Percentiles rank a stretch among this genome's conserved stretches.
phyloP scores from a whole-genome alignment of 768 basidiomycete species.

The Arthromyces matolae region DNA sequence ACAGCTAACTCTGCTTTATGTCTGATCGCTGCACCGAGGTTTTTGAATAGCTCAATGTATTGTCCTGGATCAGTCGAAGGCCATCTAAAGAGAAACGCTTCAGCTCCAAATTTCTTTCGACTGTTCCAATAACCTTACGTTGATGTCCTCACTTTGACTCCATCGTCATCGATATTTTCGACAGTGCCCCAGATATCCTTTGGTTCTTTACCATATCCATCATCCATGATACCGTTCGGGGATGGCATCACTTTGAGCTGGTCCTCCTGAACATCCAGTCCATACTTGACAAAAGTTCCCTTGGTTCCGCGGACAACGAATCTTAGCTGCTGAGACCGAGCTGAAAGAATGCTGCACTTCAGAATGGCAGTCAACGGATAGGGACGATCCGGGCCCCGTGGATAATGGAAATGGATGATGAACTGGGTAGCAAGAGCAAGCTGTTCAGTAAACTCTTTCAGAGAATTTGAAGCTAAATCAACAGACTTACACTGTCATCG shows the following conservation, averaged over 20 bases:
- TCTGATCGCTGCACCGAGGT: conserved; percentile 62
- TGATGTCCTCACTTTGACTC: conserved; percentile 34
- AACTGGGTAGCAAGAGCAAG: conserved; percentile 33
- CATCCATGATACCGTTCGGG: conserved; percentile 41
- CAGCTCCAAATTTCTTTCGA: not conserved
- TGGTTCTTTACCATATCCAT: conserved; percentile 58
- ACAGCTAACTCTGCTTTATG: conserved; percentile 51
- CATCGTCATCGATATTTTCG: conserved; percentile 51
- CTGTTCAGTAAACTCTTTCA: not conserved
- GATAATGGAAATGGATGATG: conserved; percentile 51
- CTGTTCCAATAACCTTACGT: conserved; percentile 25
- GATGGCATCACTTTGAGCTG: conserved; percentile 58
- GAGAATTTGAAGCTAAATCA: not conserved
- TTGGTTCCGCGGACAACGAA: conserved; percentile 69
- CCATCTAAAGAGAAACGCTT: conserved; percentile 60
- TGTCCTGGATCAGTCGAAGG: conserved; percentile 54
- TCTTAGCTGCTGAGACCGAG: conserved; percentile 60
- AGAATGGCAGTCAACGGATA: conserved; percentile 66
- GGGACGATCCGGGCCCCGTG: conserved; percentile 32
- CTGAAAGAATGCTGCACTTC: conserved; percentile 67
- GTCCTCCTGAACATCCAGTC: conserved; percentile 77
- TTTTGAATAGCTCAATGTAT: conserved; percentile 61
- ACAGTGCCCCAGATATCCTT: conserved; percentile 59
- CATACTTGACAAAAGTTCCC: conserved; percentile 72
- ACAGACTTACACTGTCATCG: conserved; percentile 64